These are phyloP conservation scores for Fraxinus floribunda DNA, from an alignment of 305 asterid species.

Conservation along the genomic window DNA sequence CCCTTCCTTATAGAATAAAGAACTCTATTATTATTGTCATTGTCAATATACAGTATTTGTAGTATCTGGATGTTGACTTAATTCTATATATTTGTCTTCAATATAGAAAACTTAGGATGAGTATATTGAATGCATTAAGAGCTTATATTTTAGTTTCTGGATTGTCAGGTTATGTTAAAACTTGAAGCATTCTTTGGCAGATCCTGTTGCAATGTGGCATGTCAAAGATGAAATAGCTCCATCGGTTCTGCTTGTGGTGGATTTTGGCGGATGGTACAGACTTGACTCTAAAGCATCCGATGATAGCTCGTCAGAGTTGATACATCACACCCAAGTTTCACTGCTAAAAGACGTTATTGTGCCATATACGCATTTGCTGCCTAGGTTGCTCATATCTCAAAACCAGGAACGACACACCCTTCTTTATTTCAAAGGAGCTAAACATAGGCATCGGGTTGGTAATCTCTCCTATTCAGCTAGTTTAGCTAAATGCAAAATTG, in stretches of 20 bases:
- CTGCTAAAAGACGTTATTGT: conserved; percentile 86
- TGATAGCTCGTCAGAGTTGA: conserved; percentile 50
- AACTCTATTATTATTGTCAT: neutral
- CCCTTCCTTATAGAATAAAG: neutral
- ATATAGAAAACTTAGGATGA: conserved; percentile 17
- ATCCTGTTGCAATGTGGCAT: conserved; percentile 98
- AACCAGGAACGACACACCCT: conserved; percentile 56
- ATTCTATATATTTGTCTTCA: neutral
- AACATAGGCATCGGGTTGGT: conserved; percentile 92
- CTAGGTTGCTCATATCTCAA: conserved; percentile 55
- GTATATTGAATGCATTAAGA: conserved; percentile 38
- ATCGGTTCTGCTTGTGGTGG: conserved; percentile 85
- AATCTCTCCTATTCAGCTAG: conserved; percentile 7
- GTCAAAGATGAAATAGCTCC: conserved; percentile 83
- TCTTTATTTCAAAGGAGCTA: conserved; percentile 96
- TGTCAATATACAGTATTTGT: neutral
- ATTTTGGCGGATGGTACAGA: conserved; percentile 91
- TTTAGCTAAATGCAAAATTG: conserved; percentile 7
- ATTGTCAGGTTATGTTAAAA: conserved; percentile 85
- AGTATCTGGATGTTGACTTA: neutral
- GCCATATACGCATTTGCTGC: conserved; percentile 89
- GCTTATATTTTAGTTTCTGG: conserved; percentile 68
- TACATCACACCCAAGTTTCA: conserved; percentile 85
- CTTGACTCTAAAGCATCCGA: conserved; percentile 60
- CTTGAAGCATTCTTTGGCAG: conserved; percentile 99